Percentiles rank a stretch among this genome's conserved stretches.
Evolutionary conservation across 768 basidiomycete genomes (phyloP).

Genomic region (Suillus occidentalis): DNA sequence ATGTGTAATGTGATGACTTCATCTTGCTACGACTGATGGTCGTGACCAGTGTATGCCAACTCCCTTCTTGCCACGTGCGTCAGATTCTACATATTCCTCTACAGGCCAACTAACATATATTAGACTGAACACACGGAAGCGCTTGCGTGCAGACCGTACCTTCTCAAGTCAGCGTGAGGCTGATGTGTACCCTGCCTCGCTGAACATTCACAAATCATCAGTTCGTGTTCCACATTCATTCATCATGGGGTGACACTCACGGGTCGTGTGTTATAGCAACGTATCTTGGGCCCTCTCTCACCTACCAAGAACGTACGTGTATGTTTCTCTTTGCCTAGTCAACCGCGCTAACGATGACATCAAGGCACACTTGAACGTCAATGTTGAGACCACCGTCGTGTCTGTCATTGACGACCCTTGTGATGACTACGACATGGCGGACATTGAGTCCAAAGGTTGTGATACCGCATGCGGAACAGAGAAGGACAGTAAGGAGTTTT

Average conservation of each 20-base stretch:
- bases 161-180: conserved; percentile 30
- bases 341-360: neutral
- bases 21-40: neutral
- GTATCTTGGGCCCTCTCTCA: conserved; percentile 21
- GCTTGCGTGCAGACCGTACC: conserved; percentile 25
- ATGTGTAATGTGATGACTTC: conserved; percentile 2
- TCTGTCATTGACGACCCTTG: conserved; percentile 29
- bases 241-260: neutral
- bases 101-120: neutral
- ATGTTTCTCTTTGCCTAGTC: neutral
- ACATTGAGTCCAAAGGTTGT: conserved; percentile 21
- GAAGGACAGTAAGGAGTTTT: conserved; percentile 10
- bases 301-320: conserved; percentile 24
- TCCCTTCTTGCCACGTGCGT: conserved; percentile 35
- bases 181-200: conserved; percentile 24
- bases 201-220: neutral
- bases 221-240: neutral
- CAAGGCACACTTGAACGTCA: conserved; percentile 29
- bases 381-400: conserved; percentile 34
- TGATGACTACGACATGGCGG: conserved; percentile 18
- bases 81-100: neutral
- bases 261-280: conserved; percentile 15
- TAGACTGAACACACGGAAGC: conserved; percentile 33
- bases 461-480: conserved; percentile 16
- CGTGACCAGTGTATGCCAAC: conserved; percentile 30